phyloP scores from a whole-genome alignment of 495 filamentous ascomycete species.

The Neurospora sp. region DNA sequence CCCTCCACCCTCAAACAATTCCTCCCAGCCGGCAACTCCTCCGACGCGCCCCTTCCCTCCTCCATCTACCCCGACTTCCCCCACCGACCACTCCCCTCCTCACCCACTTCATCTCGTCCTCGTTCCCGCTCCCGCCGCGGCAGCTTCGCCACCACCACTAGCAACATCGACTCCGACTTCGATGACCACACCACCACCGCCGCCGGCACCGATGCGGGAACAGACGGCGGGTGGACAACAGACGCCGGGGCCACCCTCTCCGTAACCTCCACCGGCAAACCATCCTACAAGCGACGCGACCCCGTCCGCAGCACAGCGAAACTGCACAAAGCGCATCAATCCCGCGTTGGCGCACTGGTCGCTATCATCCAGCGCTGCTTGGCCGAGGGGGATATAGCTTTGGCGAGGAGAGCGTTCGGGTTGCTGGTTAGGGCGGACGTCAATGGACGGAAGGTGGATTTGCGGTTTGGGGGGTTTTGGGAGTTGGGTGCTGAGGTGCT shows the following conservation, averaged over 20 bases:
- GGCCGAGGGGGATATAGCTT: conserved; percentile 24
- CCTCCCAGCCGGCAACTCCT: conserved; percentile 25
- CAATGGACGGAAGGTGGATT: conserved; percentile 22
- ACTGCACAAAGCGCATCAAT: conserved; percentile 1
- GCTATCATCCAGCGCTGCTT: conserved; percentile 27
- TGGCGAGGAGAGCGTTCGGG: conserved; percentile 30
- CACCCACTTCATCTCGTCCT: not conserved
- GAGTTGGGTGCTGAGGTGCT: conserved; percentile 34
- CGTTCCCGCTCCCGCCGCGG: not conserved
- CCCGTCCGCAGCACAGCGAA: conserved; percentile 1
- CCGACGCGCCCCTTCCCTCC: conserved; percentile 26
- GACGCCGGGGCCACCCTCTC: not conserved
- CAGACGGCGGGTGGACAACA: not conserved
- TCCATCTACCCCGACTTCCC: conserved; percentile 28
- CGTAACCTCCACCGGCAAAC: not conserved
- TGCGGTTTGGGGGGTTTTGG: conserved; percentile 29
- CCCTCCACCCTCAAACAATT: conserved; percentile 32
- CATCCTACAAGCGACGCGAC: not conserved
- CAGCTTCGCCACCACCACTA: not conserved
- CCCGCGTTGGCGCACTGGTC: conserved; percentile 22
- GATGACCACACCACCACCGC: not conserved
- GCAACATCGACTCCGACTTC: not conserved
- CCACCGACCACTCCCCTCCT: conserved; percentile 21
- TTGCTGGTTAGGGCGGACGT: conserved; percentile 22
- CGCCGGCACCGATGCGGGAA: conserved; percentile 1